Evolutionary conservation across 768 basidiomycete species (phyloP).

Genomic region (Rhodosporidiobolus sp.): DNA sequence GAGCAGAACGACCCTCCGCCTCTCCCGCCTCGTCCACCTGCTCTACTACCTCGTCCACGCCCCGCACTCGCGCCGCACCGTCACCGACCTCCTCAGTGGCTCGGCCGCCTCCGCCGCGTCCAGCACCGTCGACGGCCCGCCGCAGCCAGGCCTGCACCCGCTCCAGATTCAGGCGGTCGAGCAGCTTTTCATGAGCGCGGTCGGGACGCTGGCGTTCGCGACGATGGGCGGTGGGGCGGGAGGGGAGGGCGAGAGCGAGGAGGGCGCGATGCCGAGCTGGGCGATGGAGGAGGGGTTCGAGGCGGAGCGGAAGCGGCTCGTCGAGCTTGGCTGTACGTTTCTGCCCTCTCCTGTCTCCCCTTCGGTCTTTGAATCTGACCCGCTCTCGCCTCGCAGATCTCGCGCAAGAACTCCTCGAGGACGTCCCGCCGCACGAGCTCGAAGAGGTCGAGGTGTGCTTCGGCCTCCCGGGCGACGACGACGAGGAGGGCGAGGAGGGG

Average conservation of each 20-base stretch:
- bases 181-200: constrained; percentile 7
- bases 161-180: not conserved
- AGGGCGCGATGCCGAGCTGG: constrained; percentile 33
- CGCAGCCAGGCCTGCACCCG: not conserved
- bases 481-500: constrained; percentile 9
- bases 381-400: constrained; percentile 10
- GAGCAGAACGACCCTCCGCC: constrained; percentile 18
- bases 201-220: constrained; percentile 33
- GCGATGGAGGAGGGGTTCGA: not conserved
- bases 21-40: constrained; percentile 19
- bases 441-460: constrained; percentile 35
- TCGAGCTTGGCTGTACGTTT: constrained; percentile 24
- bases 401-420: constrained; percentile 37
- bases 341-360: not conserved
- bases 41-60: constrained; percentile 34
- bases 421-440: constrained; percentile 27
- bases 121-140: not conserved
- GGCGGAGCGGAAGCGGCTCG: constrained; percentile 6
- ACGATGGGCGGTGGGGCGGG: not conserved
- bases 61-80: constrained; percentile 17
- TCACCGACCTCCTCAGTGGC: constrained; percentile 4
- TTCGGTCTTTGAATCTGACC: not conserved
- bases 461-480: not conserved
- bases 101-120: not conserved
- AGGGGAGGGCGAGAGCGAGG: not conserved